Conservation (phyloP, 2,329 filamentous ascomycete genomes). For the Sclerotinia nivalis region DNA sequence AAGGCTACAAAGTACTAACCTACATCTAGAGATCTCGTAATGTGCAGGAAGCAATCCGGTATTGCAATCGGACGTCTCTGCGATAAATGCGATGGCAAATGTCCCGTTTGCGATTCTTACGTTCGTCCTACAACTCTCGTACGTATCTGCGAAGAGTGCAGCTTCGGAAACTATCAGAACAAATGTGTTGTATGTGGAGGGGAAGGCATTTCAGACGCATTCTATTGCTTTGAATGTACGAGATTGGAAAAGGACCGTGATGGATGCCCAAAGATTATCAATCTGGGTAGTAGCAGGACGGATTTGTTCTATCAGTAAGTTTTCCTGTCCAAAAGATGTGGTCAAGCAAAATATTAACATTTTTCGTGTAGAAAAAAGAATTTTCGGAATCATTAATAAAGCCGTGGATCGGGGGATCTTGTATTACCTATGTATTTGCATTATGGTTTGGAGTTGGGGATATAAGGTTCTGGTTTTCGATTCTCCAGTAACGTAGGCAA, state of each 20-base stretch:
- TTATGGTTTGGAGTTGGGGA: constrained; percentile 15
- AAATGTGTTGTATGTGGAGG: constrained; percentile 99
- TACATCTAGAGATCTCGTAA: constrained; percentile 78
- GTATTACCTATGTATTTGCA: constrained; percentile 17
- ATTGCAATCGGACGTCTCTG: constrained; percentile 98
- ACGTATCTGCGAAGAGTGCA: constrained; percentile 98
- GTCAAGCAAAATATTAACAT: constrained; percentile 38
- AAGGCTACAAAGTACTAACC: constrained; percentile 20
- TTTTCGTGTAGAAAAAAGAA: constrained; percentile 61
- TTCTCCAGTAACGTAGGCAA: constrained; percentile 8
- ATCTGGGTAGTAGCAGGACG: constrained; percentile 90
- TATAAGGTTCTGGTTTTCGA: not conserved
- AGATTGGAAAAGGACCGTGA: constrained; percentile 95
- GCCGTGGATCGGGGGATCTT: constrained; percentile 20
- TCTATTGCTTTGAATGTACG: constrained; percentile 99
- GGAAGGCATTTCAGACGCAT: constrained; percentile 95
- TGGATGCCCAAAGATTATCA: constrained; percentile 99
- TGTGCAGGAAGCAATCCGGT: constrained; percentile 98
- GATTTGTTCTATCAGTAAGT: constrained; percentile 60
- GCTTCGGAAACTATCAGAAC: constrained; percentile 99
- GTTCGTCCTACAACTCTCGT: constrained; percentile 96
- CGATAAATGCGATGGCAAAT: constrained; percentile 99
- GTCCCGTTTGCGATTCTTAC: constrained; percentile 98
- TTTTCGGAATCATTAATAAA: constrained; percentile 57
- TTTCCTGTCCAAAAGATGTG: not conserved